Conservation (phyloP, 2,329 filamentous ascomycete species). For the Rutstroemia sp. region DNA sequence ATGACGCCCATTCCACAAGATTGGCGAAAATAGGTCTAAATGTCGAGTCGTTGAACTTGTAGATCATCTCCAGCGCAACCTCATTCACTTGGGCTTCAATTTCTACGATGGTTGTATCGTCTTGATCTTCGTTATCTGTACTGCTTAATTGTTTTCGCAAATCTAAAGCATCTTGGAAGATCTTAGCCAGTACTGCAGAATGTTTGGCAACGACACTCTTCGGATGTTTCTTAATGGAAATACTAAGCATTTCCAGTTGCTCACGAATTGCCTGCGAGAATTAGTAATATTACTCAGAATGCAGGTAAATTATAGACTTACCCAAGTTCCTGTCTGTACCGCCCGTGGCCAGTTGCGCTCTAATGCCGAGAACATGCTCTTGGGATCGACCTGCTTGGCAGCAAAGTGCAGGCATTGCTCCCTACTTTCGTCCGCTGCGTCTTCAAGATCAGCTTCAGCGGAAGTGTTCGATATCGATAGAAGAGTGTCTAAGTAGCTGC, state of each 20-base stretch:
- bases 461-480: constrained; percentile 67
- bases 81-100: constrained; percentile 62
- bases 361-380: constrained; percentile 66
- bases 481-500: constrained; percentile 63
- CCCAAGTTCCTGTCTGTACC: constrained; percentile 51
- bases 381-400: constrained; percentile 69
- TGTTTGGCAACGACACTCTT: constrained; percentile 77
- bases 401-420: constrained; percentile 64
- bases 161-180: constrained; percentile 55
- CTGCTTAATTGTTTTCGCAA: constrained; percentile 50
- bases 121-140: constrained; percentile 36
- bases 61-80: constrained; percentile 79
- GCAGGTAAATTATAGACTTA: constrained; percentile 34
- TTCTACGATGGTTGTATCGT: constrained; percentile 42
- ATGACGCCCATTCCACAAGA: constrained; percentile 73
- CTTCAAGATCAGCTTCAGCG: constrained; percentile 52
- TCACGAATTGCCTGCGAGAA: constrained; percentile 53
- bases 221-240: constrained; percentile 66
- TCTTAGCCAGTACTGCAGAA: constrained; percentile 57
- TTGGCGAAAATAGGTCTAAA: constrained; percentile 88
- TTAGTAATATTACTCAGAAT: constrained; percentile 15
- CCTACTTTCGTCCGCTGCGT: constrained; percentile 57
- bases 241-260: constrained; percentile 60
- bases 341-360: constrained; percentile 65
- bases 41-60: constrained; percentile 89